A percentile compares a stretch with the other conserved stretches of the same genome.
phyloP scores from a whole-genome alignment of 108 stramenopile genomes.

The Aurantiochytrium sp. region DNA sequence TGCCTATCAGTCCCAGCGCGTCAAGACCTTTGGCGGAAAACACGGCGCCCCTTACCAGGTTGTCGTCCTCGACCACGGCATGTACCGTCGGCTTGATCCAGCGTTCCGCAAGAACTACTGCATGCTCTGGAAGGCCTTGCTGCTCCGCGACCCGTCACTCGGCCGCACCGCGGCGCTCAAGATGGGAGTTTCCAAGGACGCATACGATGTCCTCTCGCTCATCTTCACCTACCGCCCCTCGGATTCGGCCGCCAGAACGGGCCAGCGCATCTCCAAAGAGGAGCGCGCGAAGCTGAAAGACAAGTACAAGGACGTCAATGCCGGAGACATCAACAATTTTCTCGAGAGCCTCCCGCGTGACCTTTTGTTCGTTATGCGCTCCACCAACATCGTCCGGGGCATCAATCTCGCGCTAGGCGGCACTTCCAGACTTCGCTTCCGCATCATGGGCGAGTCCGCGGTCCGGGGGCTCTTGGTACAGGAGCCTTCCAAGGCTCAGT shows the following conservation, averaged over 20 bases:
- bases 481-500: not conserved
- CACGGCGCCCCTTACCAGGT: constrained; percentile 32
- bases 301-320: constrained; percentile 46
- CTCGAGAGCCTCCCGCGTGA: constrained; percentile 48
- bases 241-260: constrained; percentile 30
- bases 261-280: constrained; percentile 42
- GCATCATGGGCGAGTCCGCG: constrained; percentile 30
- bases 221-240: constrained; percentile 42
- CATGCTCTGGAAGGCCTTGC: constrained; percentile 47
- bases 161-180: constrained; percentile 25
- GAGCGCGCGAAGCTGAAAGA: constrained; percentile 37
- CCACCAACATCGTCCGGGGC: constrained; percentile 47
- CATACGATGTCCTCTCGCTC: constrained; percentile 40
- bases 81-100: constrained; percentile 48
- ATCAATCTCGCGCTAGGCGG: constrained; percentile 46
- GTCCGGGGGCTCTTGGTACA: constrained; percentile 9
- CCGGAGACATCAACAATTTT: constrained; percentile 46
- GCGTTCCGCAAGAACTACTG: constrained; percentile 47
- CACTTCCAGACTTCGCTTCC: constrained; percentile 1
- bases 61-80: constrained; percentile 52
- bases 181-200: constrained; percentile 30
- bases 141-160: constrained; percentile 39
- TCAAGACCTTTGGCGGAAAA: not conserved
- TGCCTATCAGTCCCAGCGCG: not conserved
- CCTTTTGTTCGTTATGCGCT: constrained; percentile 52